Percentiles rank a stretch among this genome's conserved stretches.
These are phyloP conservation scores for Basidiobolus meristosporus DNA, from an alignment of 371 early-diverging fungal species.

Conservation along the genomic window DNA sequence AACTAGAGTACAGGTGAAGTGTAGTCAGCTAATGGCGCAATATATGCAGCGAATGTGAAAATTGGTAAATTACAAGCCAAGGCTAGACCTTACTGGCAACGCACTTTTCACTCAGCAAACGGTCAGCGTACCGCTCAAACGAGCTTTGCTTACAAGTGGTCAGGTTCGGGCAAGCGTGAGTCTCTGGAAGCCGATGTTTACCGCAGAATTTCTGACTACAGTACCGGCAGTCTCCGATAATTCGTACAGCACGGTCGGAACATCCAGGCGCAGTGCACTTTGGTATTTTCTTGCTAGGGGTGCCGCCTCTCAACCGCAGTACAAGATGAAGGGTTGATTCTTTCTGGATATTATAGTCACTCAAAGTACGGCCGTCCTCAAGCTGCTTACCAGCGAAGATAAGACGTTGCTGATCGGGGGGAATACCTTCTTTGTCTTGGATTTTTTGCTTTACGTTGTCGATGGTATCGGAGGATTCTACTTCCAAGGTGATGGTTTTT, in stretches of 20 bases:
- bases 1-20: no score
- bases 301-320: slow-evolving; percentile 90
- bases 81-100: no score
- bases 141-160: slow-evolving; percentile 26
- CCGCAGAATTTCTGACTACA: slow-evolving; percentile 25
- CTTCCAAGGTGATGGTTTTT: slow-evolving; percentile 96
- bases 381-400: slow-evolving; percentile 99
- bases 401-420: slow-evolving; percentile 99
- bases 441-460: slow-evolving; percentile 94
- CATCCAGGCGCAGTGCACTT: slow-evolving; percentile 53
- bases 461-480: slow-evolving; percentile 87
- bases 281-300: slow-evolving; percentile 34
- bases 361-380: slow-evolving; percentile 88
- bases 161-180: slow-evolving; percentile 37
- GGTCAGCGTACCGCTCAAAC: slow-evolving; percentile 22
- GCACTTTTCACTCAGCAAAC: slow-evolving; percentile 36
- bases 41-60: no score
- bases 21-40: no score
- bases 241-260: slow-evolving; percentile 14
- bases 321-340: slow-evolving; percentile 97
- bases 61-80: no score
- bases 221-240: slow-evolving; percentile 25
- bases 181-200: slow-evolving; percentile 46
- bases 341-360: slow-evolving; percentile 84
- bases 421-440: slow-evolving; percentile 98